These are phyloP conservation scores for Mycena albidolilacea DNA, from an alignment of 768 basidiomycete species.

Conservation along the genomic window DNA sequence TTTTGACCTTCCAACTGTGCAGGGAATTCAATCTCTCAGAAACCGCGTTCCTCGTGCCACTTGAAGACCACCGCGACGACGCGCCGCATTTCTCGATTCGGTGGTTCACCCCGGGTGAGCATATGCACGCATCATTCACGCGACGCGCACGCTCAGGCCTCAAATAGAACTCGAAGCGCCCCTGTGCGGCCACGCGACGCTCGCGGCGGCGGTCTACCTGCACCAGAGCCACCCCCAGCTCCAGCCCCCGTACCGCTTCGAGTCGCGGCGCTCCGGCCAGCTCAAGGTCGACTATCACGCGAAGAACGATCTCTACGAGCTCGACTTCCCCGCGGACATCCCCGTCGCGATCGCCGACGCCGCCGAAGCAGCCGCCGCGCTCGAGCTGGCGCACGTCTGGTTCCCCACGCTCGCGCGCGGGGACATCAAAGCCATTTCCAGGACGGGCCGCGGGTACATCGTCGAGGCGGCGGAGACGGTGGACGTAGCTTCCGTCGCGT, in stretches of 20 bases:
- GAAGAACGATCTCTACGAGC: slow-evolving; percentile 29
- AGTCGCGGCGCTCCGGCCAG: slow-evolving; percentile 31
- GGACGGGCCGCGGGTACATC: slow-evolving; percentile 28
- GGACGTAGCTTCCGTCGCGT: slow-evolving; percentile 25
- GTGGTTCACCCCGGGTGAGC: slow-evolving; percentile 36
- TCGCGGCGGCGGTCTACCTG: slow-evolving; percentile 35
- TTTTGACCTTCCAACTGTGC: not conserved
- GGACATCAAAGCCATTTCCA: slow-evolving; percentile 29
- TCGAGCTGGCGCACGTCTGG: slow-evolving; percentile 30
- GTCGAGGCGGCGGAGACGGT: slow-evolving; percentile 34
- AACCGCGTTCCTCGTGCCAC: slow-evolving; percentile 36
- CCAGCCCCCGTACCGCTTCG: slow-evolving; percentile 37
- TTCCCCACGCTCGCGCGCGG: slow-evolving; percentile 26
- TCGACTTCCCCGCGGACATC: slow-evolving; percentile 38
- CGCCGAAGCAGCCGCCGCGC: not conserved
- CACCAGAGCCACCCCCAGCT: slow-evolving; percentile 28
- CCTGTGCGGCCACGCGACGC: slow-evolving; percentile 37
- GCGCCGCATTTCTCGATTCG: slow-evolving; percentile 37
- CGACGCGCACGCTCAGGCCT: not conserved
- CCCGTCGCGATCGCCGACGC: slow-evolving; percentile 17
- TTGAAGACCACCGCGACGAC: slow-evolving; percentile 32
- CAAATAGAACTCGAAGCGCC: slow-evolving; percentile 32
- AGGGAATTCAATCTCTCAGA: slow-evolving; percentile 40
- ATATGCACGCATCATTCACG: not conserved
- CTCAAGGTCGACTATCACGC: slow-evolving; percentile 32